Conservation (phyloP, 305 asterid species). For the Coffea humblotiana region DNA sequence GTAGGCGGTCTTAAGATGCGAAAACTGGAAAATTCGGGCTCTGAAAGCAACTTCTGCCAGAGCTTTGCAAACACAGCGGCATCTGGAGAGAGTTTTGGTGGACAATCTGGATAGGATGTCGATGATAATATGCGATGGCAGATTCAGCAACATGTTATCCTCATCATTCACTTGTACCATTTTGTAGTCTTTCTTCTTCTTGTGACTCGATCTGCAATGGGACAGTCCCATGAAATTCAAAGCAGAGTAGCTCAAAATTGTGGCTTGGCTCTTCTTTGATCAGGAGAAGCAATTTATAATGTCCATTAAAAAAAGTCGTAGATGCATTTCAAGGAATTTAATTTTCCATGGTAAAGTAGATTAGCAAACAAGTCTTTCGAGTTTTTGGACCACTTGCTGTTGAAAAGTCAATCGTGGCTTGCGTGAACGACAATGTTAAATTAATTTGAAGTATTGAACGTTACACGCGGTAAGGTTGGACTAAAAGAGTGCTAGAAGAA, state of each 20-base stretch:
- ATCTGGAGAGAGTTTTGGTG: conserved; percentile 2
- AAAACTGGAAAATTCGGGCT: conserved; percentile 28
- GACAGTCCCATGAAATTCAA: no score
- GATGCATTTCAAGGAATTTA: neutral
- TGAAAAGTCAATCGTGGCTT: neutral
- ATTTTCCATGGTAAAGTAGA: neutral
- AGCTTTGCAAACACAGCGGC: conserved; percentile 39
- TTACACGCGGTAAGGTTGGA: no score
- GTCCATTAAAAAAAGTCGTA: neutral
- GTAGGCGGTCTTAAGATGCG: conserved; percentile 34
- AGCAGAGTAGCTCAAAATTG: no score
- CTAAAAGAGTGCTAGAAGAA: no score
- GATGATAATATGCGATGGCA: conserved; percentile 30
- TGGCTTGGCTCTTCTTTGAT: neutral
- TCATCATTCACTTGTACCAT: neutral
- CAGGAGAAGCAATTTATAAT: neutral
- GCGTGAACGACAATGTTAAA: neutral
- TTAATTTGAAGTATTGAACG: no score
- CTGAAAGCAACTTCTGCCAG: conserved; percentile 29
- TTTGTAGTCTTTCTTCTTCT: neutral
- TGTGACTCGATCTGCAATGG: neutral
- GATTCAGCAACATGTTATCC: conserved; percentile 12
- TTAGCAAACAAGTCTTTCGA: neutral
- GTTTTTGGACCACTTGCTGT: neutral
- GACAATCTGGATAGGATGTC: conserved; percentile 47